Conservation (phyloP, 1,284 basidiomycete genomes). For the Grifola frondosa region DNA sequence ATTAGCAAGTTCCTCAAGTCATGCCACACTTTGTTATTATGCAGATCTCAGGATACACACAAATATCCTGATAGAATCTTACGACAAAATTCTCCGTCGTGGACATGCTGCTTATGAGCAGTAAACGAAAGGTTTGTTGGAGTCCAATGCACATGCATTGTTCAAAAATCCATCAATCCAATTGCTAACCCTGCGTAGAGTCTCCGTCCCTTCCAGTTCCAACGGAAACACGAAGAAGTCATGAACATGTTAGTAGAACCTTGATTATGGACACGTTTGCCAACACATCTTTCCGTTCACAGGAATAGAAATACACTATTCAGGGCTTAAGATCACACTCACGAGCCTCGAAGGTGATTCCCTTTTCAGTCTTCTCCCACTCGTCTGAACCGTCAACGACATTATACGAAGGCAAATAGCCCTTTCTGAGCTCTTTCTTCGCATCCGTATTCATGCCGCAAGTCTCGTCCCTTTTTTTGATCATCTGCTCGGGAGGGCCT, state of each 20-base stretch:
- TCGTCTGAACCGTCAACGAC: constrained; percentile 37
- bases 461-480: constrained; percentile 37
- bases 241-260: no score
- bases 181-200: constrained; percentile 22
- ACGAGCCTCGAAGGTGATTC: constrained; percentile 26
- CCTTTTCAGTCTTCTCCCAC: constrained; percentile 37
- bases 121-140: no score
- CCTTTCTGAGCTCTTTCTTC: constrained; percentile 36
- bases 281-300: no score
- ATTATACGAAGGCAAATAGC: constrained; percentile 42
- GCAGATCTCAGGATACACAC: no score
- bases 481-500: constrained; percentile 30
- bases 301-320: no score
- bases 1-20: no score
- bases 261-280: constrained; percentile 33
- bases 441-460: constrained; percentile 35
- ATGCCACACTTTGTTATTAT: no score
- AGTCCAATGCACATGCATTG: no score
- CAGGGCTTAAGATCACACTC: constrained; percentile 34
- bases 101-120: no score
- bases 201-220: constrained; percentile 48
- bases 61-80: no score
- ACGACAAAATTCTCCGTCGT: no score
- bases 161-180: no score
- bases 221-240: constrained; percentile 55